Conservation (phyloP, 495 filamentous ascomycete species). For the Penicillium riverlandense region DNA sequence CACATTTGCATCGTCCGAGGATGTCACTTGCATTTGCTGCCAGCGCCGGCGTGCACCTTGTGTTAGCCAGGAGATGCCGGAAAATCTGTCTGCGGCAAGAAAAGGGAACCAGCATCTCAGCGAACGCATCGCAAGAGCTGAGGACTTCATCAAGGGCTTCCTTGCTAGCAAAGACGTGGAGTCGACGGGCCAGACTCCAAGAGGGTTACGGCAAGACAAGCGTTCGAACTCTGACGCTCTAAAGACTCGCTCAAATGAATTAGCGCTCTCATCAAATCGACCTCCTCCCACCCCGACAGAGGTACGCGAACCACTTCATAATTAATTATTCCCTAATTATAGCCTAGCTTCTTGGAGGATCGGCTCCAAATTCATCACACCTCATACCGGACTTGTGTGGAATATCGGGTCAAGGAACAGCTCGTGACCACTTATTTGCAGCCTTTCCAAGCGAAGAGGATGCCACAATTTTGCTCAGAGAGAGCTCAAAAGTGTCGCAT, state of each 20-base stretch:
- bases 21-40: slow-evolving; percentile 6
- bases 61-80: slow-evolving; percentile 27
- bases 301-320: too few species aligned
- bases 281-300: too few species aligned
- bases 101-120: neutral
- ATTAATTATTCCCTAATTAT: too few species aligned
- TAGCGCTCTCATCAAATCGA: too few species aligned
- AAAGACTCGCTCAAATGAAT: too few species aligned
- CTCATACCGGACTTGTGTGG: neutral
- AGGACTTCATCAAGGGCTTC: neutral
- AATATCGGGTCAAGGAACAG: neutral
- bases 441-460: neutral
- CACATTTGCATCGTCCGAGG: slow-evolving; percentile 21
- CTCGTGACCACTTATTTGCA: neutral
- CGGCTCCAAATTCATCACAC: too few species aligned
- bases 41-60: slow-evolving; percentile 18
- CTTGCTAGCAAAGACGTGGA: neutral
- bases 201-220: neutral
- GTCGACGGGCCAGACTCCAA: neutral
- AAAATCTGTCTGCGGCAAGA: slow-evolving; percentile 13
- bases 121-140: neutral
- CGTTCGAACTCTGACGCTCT: neutral
- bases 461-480: neutral
- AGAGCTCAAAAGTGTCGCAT: neutral
- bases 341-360: too few species aligned